Evolutionary conservation across 208 protist genomes (phyloP).

Genomic region (Trypanosoma congolense): DNA sequence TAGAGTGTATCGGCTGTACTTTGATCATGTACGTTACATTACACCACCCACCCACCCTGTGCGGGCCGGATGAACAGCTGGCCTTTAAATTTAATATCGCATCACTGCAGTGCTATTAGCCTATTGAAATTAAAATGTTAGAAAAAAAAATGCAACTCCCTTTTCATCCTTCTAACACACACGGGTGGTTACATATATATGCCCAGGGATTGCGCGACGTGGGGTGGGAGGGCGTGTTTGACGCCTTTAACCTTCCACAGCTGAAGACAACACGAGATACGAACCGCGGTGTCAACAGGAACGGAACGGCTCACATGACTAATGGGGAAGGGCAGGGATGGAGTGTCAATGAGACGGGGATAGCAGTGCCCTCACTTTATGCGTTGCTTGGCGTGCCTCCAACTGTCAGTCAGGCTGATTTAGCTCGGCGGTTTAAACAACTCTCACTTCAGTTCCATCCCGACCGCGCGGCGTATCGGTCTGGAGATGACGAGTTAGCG

Average conservation of each 20-base stretch:
- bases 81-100: neutral
- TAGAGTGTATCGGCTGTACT: too few species aligned
- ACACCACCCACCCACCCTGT: neutral
- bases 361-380: conserved; percentile 44
- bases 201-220: too few species aligned
- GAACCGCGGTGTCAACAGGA: neutral
- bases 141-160: neutral
- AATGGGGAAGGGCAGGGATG: neutral
- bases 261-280: too few species aligned
- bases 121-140: neutral
- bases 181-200: neutral
- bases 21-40: neutral
- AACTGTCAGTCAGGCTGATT: conserved; percentile 39
- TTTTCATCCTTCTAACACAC: neutral
- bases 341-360: neutral
- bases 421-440: conserved; percentile 53
- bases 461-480: conserved; percentile 64
- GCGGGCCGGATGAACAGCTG: neutral
- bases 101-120: neutral
- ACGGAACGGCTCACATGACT: too few species aligned
- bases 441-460: conserved; percentile 75
- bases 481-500: conserved; percentile 15
- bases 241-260: too few species aligned
- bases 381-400: conserved; percentile 57
- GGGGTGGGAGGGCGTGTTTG: too few species aligned